Evolutionary conservation across 169 alveolate species (phyloP).

Genomic region (Miamiensis avidus): DNA sequence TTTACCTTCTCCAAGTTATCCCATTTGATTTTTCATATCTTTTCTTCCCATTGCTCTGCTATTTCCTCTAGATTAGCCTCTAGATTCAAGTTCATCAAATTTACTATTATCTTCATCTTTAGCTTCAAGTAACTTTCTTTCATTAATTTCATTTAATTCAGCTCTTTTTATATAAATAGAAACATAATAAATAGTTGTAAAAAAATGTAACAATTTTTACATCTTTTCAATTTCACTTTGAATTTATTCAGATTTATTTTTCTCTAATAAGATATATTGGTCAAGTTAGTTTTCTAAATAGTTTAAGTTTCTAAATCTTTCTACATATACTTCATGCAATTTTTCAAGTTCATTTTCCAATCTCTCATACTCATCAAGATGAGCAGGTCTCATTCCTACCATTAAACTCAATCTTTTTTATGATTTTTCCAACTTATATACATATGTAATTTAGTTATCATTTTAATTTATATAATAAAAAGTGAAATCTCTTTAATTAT

Average conservation of each 20-base stretch:
- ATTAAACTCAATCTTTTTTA: slow-evolving; percentile 72
- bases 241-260: slow-evolving; percentile 35
- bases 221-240: slow-evolving; percentile 33
- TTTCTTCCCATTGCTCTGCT: not conserved
- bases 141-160: slow-evolving; percentile 46
- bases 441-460: no score
- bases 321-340: slow-evolving; percentile 74
- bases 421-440: slow-evolving; percentile 66
- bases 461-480: no score
- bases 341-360: slow-evolving; percentile 67
- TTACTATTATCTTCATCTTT: not conserved
- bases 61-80: not conserved
- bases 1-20: not conserved
- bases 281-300: slow-evolving; percentile 81
- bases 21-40: not conserved
- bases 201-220: no score
- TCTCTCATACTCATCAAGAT: slow-evolving; percentile 83
- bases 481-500: no score
- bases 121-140: not conserved
- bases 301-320: slow-evolving; percentile 78
- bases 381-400: slow-evolving; percentile 86
- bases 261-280: slow-evolving; percentile 64
- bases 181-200: no score
- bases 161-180: no score
- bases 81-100: not conserved